Evolutionary conservation across 352 stramenopile species (phyloP).

Genomic region (Saprolegnia parasitica): DNA sequence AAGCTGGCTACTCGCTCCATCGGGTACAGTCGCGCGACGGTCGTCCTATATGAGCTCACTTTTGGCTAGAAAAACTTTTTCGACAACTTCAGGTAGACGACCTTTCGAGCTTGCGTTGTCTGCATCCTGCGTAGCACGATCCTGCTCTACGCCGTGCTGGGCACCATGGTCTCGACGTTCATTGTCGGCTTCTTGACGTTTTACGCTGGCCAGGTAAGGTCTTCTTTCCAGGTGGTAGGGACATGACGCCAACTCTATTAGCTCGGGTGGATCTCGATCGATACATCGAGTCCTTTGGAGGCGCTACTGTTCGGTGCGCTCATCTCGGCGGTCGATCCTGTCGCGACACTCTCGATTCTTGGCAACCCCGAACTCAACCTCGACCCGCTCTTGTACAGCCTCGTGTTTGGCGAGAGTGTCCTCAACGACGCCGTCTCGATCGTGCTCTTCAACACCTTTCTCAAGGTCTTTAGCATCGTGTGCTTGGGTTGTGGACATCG

Average conservation of each 20-base stretch:
- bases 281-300: constrained; percentile 91
- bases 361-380: constrained; percentile 90
- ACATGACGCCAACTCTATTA: constrained; percentile 29
- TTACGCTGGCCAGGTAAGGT: constrained; percentile 55
- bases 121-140: constrained; percentile 73
- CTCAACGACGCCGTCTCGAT: constrained; percentile 97
- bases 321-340: constrained; percentile 95
- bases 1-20: constrained; percentile 92
- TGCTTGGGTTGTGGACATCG: too few species aligned
- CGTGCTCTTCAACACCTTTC: constrained; percentile 96
- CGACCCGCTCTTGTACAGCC: constrained; percentile 80
- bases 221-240: constrained; percentile 1
- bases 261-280: constrained; percentile 77
- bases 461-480: constrained; percentile 75
- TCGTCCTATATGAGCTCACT: neutral
- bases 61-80: constrained; percentile 88
- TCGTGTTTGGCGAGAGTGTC: constrained; percentile 97
- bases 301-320: constrained; percentile 92
- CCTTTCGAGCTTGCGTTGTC: neutral
- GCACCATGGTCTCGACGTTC: constrained; percentile 95
- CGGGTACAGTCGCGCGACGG: constrained; percentile 34
- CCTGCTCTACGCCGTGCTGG: constrained; percentile 91
- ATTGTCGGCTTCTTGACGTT: constrained; percentile 93
- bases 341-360: constrained; percentile 95
- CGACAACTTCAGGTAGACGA: constrained; percentile 87